Conservation (phyloP, 495 filamentous ascomycete genomes). For the Aspergillus egyptiacus region DNA sequence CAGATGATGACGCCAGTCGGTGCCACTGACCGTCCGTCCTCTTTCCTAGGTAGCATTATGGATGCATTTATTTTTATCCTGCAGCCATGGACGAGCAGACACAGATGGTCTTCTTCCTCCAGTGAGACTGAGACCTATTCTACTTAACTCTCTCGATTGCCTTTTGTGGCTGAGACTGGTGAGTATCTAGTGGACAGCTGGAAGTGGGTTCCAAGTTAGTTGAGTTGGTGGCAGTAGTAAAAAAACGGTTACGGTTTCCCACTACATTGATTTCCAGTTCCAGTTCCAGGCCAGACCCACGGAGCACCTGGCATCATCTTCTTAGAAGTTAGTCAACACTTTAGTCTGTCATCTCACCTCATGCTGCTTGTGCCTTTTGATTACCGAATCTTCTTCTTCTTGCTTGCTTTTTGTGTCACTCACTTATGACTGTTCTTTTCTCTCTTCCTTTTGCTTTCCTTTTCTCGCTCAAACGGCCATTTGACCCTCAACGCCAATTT, state of each 20-base stretch:
- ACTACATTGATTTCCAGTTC: no score
- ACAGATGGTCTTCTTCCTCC: no score
- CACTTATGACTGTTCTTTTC: background rate
- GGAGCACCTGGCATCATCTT: conserved; percentile 4
- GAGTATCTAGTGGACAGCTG: background rate
- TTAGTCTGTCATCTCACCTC: no score
- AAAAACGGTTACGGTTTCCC: conserved; percentile 1
- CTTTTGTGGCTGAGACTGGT: conserved; percentile 1
- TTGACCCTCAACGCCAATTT: background rate
- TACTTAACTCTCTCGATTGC: no score
- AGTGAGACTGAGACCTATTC: background rate
- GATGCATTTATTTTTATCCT: background rate
- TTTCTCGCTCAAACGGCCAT: conserved; percentile 3
- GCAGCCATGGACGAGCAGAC: background rate
- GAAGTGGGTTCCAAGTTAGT: background rate
- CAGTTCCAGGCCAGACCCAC: no score
- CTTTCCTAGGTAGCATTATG: no score
- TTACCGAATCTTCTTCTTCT: conserved; percentile 7
- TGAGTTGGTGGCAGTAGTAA: background rate
- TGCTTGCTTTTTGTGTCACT: conserved; percentile 5
- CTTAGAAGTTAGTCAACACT: no score
- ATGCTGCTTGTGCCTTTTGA: conserved; percentile 2
- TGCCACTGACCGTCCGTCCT: conserved; percentile 1
- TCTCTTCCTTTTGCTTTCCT: conserved; percentile 5
- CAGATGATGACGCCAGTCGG: conserved; percentile 7